Base-by-base conservation (phyloP, 2,329 filamentous ascomycete genomes). In the Alternaria triticina region DNA sequence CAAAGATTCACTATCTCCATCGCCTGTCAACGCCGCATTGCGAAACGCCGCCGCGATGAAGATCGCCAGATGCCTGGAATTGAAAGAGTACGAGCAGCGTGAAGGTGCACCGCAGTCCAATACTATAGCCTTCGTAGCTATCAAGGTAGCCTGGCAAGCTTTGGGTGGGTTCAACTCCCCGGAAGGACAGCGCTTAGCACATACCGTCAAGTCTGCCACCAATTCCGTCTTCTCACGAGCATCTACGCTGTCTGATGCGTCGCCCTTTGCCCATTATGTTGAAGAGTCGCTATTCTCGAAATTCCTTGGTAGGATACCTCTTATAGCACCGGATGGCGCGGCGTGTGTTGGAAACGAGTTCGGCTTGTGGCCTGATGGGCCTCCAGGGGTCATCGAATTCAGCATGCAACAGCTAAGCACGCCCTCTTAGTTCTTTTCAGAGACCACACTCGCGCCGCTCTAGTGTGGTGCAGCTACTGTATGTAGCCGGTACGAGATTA, bases 61-160 rank as follows among this genome's bases (percentile, higher is more conserved):
- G 3, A 73, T 76, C 17, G 59, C 69, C 2, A 56, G 54, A 27
- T 72, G 66, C 28, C 54, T 77, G 10, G 69, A 76, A 47, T 49
- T 72, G 6, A 72, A 74, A 47, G 59, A 63, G 44, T 65, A 65
- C 20, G 63, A 71, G 44, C 51, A 40, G 33, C 51, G 51, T 12
- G 51, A 43, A 9, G 51, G 36, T 54, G 51, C 51, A 43, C 36
- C 51, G 6, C 51, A 69, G 66, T 71, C 71, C 6, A 75, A 72
- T 44, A 74, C 73, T 1, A 73, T 76, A 43, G 62, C 63, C 2
- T 72, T 71, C 46, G 65, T 74, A 3, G 71, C 74, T 5, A 74
- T 67, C 2, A 74, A 71, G 51, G 59, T 74, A 2, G 73, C 73
- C 5, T 75, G 73, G 73, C 66, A 73, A 44, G 65, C 67, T 5